Evolutionary conservation across 2,329 filamentous ascomycete species (phyloP).

Genomic region (Trichoderma afroharzianum): DNA sequence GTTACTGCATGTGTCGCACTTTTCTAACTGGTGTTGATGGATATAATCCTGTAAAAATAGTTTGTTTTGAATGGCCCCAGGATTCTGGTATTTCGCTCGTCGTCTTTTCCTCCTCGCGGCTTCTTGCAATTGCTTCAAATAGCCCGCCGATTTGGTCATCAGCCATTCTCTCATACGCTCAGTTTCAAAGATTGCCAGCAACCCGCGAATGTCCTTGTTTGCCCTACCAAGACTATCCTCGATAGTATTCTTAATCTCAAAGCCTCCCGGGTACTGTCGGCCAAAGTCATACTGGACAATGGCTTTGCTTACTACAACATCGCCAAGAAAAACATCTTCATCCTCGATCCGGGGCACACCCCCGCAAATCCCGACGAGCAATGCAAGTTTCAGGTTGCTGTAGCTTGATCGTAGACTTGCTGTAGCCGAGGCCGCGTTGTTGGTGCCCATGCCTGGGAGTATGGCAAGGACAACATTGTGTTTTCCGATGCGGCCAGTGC

Average conservation of each 20-base stretch:
- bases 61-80: constrained; percentile 25
- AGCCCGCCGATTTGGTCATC: neutral
- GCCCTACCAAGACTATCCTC: constrained; percentile 28
- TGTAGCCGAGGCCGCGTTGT: constrained; percentile 25
- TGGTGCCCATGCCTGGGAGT: constrained; percentile 29
- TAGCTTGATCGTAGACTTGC: constrained; percentile 34
- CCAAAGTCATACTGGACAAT: constrained; percentile 31
- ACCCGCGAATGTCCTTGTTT: constrained; percentile 27
- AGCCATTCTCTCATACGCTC: constrained; percentile 18
- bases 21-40: constrained; percentile 27
- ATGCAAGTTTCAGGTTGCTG: constrained; percentile 28
- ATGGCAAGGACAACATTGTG: constrained; percentile 30
- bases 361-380: constrained; percentile 41
- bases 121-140: constrained; percentile 22
- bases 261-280: constrained; percentile 24
- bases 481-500: constrained; percentile 27
- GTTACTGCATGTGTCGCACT: constrained; percentile 7
- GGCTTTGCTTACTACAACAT: constrained; percentile 32
- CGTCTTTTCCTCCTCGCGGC: constrained; percentile 10
- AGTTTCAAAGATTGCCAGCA: constrained; percentile 25
- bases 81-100: constrained; percentile 24
- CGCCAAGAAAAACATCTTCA: constrained; percentile 28
- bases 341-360: constrained; percentile 27
- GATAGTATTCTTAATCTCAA: constrained; percentile 25
- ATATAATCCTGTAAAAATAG: constrained; percentile 27